These are phyloP conservation scores for Fusarium sp. DNA, from an alignment of 2,329 filamentous ascomycete species.

Conservation along the genomic window DNA sequence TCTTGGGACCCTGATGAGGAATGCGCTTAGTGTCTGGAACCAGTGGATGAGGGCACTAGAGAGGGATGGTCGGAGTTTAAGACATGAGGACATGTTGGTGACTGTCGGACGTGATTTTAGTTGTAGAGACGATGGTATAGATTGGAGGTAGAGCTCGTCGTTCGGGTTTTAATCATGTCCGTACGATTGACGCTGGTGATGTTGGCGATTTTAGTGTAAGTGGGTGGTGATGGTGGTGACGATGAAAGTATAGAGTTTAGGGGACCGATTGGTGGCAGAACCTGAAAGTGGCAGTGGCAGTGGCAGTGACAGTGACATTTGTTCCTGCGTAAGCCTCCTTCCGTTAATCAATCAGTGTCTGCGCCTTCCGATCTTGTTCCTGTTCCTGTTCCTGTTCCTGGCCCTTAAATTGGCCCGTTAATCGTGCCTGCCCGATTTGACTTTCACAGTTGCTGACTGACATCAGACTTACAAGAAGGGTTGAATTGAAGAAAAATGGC, in stretches of 20 bases:
- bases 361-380: conserved; percentile 10
- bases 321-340: conserved; percentile 41
- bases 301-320: neutral
- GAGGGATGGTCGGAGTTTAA: conserved; percentile 6
- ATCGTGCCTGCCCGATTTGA: neutral
- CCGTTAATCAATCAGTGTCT: conserved; percentile 8
- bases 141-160: no score
- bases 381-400: neutral
- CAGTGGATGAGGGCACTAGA: conserved; percentile 10
- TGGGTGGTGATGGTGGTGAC: conserved; percentile 3
- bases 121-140: neutral
- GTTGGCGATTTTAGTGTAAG: neutral
- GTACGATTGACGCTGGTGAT: conserved; percentile 3
- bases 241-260: conserved; percentile 10
- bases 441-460: neutral
- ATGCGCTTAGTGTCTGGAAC: conserved; percentile 38
- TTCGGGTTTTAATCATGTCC: neutral
- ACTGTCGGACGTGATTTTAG: neutral
- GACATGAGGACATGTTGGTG: conserved; percentile 19
- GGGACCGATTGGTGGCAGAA: neutral
- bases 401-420: neutral
- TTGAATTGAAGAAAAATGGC: neutral
- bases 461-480: neutral
- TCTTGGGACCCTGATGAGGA: conserved; percentile 30
- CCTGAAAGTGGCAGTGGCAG: neutral